These are phyloP conservation scores for thale cress (Arabidopsis thaliana) DNA, from an alignment of 345 rosid genomes.

Conservation along the genomic window DNA sequence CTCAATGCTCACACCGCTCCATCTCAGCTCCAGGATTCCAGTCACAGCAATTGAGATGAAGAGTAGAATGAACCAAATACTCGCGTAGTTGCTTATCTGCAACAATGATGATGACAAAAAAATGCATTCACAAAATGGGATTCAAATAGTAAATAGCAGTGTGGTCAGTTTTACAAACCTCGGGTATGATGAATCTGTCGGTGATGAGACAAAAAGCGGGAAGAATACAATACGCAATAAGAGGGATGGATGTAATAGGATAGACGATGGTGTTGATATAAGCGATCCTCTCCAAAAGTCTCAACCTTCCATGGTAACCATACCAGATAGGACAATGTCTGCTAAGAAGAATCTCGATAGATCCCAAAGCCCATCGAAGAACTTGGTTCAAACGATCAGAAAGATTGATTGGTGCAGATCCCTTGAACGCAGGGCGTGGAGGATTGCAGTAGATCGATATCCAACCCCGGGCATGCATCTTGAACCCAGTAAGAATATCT, in stretches of 20 bases:
- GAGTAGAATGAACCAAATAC: constrained; percentile 98
- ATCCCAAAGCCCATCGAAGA: constrained; percentile 99
- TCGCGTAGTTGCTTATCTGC: constrained; percentile 98
- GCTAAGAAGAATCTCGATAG: constrained; percentile 92
- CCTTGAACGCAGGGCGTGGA: constrained; percentile 98
- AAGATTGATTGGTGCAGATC: constrained; percentile 99
- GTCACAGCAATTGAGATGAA: constrained; percentile 83
- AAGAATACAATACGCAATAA: constrained; percentile 88
- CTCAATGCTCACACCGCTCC: constrained; percentile 95
- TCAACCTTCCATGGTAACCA: constrained; percentile 85
- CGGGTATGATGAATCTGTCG: constrained; percentile 90
- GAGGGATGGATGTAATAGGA: constrained; percentile 92
- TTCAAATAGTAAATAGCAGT: neutral
- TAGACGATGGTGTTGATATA: constrained; percentile 97
- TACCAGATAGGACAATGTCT: constrained; percentile 99
- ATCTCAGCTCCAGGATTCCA: constrained; percentile 91
- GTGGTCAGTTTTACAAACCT: constrained; percentile 55
- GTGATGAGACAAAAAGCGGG: constrained; percentile 99
- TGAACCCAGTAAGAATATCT: constrained; percentile 98
- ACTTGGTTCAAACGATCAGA: constrained; percentile 99
- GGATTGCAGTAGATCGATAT: constrained; percentile 97
- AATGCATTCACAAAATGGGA: neutral
- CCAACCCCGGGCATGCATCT: constrained; percentile 99
- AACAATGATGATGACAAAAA: neutral
- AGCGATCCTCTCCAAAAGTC: constrained; percentile 86